Evolutionary conservation across 2,329 filamentous ascomycete genomes (phyloP).

Genomic region (Aplosporella prunicola): DNA sequence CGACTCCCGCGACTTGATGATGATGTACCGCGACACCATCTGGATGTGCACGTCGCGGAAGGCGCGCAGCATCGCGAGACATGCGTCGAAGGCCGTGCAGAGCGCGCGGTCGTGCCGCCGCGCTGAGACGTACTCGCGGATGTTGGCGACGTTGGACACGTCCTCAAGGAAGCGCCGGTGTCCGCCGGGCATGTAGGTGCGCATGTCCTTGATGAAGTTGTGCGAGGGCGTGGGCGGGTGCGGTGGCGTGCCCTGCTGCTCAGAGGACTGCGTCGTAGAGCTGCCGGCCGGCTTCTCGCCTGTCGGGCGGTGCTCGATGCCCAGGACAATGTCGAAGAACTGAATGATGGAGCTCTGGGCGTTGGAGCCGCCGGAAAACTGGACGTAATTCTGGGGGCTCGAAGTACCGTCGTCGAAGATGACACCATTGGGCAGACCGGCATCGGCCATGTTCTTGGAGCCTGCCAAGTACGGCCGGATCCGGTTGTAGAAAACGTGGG

Average conservation of each 20-base stretch:
- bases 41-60: constrained; percentile 93
- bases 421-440: constrained; percentile 78
- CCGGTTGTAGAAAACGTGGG: constrained; percentile 87
- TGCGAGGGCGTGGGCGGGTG: constrained; percentile 48
- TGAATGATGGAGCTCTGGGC: constrained; percentile 95
- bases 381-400: constrained; percentile 54
- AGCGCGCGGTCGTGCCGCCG: constrained; percentile 55
- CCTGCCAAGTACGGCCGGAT: constrained; percentile 94
- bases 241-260: constrained; percentile 31
- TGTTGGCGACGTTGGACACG: constrained; percentile 70
- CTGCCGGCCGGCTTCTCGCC: constrained; percentile 50
- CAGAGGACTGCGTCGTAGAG: constrained; percentile 22
- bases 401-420: constrained; percentile 75
- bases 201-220: constrained; percentile 96
- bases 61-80: constrained; percentile 65
- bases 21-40: constrained; percentile 92
- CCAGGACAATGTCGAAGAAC: constrained; percentile 89
- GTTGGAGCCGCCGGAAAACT: constrained; percentile 91
- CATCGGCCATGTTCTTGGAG: constrained; percentile 95
- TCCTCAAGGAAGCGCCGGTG: constrained; percentile 84
- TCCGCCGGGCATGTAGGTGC: constrained; percentile 88
- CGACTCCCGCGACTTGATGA: constrained; percentile 72
- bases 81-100: constrained; percentile 79
- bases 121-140: constrained; percentile 68
- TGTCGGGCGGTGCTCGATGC: constrained; percentile 82